Percentiles rank a stretch among this genome's conserved stretches.
Conservation (phyloP, 257 asterid species). For the Ilex aquifolium region DNA sequence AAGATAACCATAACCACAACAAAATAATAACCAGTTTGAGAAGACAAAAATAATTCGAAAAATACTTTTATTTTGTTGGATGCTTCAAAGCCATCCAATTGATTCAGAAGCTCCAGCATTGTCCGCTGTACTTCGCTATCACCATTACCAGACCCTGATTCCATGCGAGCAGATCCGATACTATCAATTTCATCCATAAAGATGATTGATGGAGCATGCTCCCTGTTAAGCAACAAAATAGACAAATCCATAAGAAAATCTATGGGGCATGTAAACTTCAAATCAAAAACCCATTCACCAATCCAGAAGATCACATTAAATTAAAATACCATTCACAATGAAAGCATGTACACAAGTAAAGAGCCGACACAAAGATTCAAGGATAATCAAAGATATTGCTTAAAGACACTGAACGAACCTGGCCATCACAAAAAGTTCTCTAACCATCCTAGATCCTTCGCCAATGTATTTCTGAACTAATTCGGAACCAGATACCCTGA, state of each 20-base stretch:
- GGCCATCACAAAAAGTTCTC: slow-evolving; percentile 97
- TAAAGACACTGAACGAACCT: slow-evolving; percentile 37
- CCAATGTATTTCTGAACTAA: slow-evolving; percentile 76
- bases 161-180: slow-evolving; percentile 92
- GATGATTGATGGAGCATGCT: slow-evolving; percentile 91
- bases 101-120: slow-evolving; percentile 92
- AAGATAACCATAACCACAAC: too few relatives aligned
- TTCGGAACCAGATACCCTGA: slow-evolving; percentile 68
- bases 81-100: slow-evolving; percentile 95
- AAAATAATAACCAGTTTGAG: too few relatives aligned
- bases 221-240: slow-evolving; percentile 33
- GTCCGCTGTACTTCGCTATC: slow-evolving; percentile 94
- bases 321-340: too few relatives aligned
- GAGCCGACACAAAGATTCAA: background rate
- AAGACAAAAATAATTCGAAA: slow-evolving; percentile 7
- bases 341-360: background rate
- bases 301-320: too few relatives aligned
- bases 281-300: background rate
- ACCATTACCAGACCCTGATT: slow-evolving; percentile 87
- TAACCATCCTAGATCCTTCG: slow-evolving; percentile 90
- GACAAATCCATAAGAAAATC: background rate
- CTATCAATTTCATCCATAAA: slow-evolving; percentile 95
- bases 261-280: too few relatives aligned
- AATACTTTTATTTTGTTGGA: slow-evolving; percentile 79
- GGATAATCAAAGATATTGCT: background rate